phyloP scores from a whole-genome alignment of 1,284 basidiomycete species.

The Nidula niveotomentosa region DNA sequence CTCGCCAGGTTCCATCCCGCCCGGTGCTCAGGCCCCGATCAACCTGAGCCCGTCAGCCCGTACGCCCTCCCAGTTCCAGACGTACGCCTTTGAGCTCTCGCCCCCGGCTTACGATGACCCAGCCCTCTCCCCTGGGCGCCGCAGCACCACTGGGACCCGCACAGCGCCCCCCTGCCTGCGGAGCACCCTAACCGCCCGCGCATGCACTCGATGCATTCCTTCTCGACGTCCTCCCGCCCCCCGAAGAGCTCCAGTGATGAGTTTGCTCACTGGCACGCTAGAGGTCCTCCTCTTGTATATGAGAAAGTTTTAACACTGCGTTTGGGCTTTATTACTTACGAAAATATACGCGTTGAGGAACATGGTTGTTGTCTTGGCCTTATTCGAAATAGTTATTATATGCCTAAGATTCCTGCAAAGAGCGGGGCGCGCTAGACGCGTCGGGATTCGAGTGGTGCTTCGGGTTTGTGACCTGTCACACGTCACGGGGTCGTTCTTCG shows the following conservation, averaged over 20 bases:
- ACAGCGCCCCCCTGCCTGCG: constrained; percentile 8
- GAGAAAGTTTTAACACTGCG: too few relatives aligned
- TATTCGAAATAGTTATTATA: too few relatives aligned
- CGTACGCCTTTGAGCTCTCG: constrained; percentile 1
- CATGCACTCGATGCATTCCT: constrained; percentile 24
- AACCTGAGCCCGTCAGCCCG: constrained; percentile 24
- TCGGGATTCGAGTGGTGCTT: too few relatives aligned
- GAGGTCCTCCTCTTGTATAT: too few relatives aligned
- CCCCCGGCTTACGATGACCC: constrained; percentile 22
- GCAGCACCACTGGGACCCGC: background rate
- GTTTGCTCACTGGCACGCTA: too few relatives aligned
- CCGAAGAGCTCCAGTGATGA: constrained; percentile 9
- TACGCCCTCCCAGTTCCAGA: background rate
- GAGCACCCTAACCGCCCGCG: constrained; percentile 22
- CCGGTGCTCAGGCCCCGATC: constrained; percentile 27
- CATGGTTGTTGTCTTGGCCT: too few relatives aligned
- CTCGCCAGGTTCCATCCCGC: constrained; percentile 27
- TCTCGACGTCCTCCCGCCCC: constrained; percentile 21
- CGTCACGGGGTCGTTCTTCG: too few relatives aligned
- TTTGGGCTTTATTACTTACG: too few relatives aligned
- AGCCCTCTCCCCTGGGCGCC: constrained; percentile 22
- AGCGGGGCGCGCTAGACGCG: too few relatives aligned
- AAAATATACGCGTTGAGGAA: too few relatives aligned
- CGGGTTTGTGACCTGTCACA: too few relatives aligned
- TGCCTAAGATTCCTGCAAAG: too few relatives aligned